Evolutionary conservation across 2,329 filamentous ascomycete species (phyloP), one percentile per base, ranked within the genome.

Genomic region (Exophiala xenobiotica): DNA sequence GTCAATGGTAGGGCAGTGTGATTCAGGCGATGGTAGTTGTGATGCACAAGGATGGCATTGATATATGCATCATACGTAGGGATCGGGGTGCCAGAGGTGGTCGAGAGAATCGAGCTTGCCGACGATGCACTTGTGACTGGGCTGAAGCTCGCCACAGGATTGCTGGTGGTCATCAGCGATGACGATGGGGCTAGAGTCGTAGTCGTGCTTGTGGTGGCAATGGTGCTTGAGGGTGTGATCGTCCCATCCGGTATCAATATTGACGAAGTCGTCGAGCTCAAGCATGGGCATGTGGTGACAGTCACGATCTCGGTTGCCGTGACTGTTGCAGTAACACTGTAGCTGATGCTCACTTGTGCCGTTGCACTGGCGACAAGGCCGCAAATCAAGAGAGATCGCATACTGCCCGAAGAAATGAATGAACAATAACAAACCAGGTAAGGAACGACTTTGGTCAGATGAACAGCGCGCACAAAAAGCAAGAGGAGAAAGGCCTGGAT

Each of bases 11-110:
- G 65, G 29, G 82, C 83, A 14, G 85, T 86, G 79, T 96, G 90
- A 76, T 92, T 93, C 65, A 77, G 68, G 57, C 93, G 90, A 73
- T 93, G 88, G 49, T 85, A 64, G 74, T 96, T 96, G 83, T 97
- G 92, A 68, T 88, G 81, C 62, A 83, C 75, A 44, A 92, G 63
- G 31, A 72, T 44, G 1, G 56, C 44, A 23, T 49, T 29, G 40
- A 57, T 58, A 42, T 60, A 60, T 7, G 58, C 58, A 9, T 48
- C 42, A 33, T 48, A 48, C 4, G 57, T 60, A 4, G 20, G 55
- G 55, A 16, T 18, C 19, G 51, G 16, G 12, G 46, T 45, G 22
- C 22, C 44, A 2, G 41, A 46, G 19, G 27, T 29, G 19, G 51
- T 31, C 11, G 24, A 29, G 6, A 37, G n/a, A 6, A 37, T 22